Evolutionary conservation across 306 rosid genomes (phyloP).

Genomic region (Crataegus laevigata): DNA sequence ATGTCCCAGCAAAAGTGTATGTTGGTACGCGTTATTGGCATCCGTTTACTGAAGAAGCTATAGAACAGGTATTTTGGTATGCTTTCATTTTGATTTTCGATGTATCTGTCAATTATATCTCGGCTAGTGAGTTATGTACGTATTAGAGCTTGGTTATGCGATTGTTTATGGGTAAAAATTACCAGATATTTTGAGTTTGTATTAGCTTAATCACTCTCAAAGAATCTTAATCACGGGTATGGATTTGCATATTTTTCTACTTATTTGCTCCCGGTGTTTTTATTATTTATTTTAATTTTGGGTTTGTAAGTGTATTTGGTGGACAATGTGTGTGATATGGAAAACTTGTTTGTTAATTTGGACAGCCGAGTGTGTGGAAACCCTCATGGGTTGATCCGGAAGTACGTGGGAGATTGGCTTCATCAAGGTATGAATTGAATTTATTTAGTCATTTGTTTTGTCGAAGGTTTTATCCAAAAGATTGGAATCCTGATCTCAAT

Average conservation of each 20-base stretch:
- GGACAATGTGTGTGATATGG: neutral
- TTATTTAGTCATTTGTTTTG: too few species aligned
- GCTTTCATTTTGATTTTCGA: neutral
- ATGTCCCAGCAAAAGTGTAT: slow-evolving; percentile 72
- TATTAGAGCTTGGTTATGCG: neutral
- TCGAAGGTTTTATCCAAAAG: too few species aligned
- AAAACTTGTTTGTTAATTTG: neutral
- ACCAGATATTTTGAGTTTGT: neutral
- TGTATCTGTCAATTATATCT: neutral
- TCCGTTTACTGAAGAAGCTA: slow-evolving; percentile 91
- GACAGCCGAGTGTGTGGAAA: slow-evolving; percentile 54
- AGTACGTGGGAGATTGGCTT: slow-evolving; percentile 53
- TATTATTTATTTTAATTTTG: neutral
- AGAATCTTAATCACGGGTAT: neutral
- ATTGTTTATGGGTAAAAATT: neutral
- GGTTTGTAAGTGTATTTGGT: neutral
- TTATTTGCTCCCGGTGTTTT: too few species aligned
- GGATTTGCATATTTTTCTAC: too few species aligned
- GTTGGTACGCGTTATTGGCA: slow-evolving; percentile 99
- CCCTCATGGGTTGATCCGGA: slow-evolving; percentile 50
- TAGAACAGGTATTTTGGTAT: slow-evolving; percentile 47
- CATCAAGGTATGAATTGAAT: slow-evolving; percentile 27
- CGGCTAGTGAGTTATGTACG: neutral
- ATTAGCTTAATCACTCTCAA: neutral
- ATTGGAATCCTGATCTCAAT: too few species aligned